Base-by-base conservation (phyloP, 805 yeast species). In the Lipomyces yamanashiensis region DNA sequence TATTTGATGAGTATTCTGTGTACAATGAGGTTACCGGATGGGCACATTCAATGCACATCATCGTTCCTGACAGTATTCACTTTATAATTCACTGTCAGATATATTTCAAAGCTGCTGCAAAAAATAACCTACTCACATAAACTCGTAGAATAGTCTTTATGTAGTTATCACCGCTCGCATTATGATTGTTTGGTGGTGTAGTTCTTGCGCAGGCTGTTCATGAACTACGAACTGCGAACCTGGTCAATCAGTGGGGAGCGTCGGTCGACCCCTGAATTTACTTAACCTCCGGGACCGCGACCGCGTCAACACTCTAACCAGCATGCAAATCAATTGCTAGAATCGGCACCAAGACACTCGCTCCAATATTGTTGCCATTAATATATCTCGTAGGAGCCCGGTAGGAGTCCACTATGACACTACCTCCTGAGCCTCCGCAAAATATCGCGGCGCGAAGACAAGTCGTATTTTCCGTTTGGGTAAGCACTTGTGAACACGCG, bases 1-100 rank as follows among this genome's bases (percentile, higher is more conserved):
- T 92, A 52, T 87, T 85, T 62, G 88, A 86, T 36, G 92, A 84
- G 75, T 89, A 92, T 68, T 80, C 81, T 23, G 87, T 86, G 77
- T 84, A 93, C 43, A 92, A 81, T 0, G 88, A 80, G 17, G 80
- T 79, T 41, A 87, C 88, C 2, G 87, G 84, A 45, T 81, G 77
- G n/a, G 85, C 82, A 74, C 98, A 95, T 74, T 92, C 96, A 23
- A 92, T 87, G 75, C 98, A 93, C 66, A 92, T 86, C 98, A 93
- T 92, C 61, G 57, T 66, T 28, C 28, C 28, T 28, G 5, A 5
- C 28, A 28, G 28, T 28, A 28, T 28, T 28, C 5, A 28, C 28
- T 28, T 5, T 28, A 28, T 5, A 28, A 28, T 28, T 28, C 28
- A 28, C 2, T 28, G 28, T 28, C 28, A 28, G 28, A 28, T 28